Conservation (phyloP, 345 rosid genomes). For the Corymbia maculata region DNA sequence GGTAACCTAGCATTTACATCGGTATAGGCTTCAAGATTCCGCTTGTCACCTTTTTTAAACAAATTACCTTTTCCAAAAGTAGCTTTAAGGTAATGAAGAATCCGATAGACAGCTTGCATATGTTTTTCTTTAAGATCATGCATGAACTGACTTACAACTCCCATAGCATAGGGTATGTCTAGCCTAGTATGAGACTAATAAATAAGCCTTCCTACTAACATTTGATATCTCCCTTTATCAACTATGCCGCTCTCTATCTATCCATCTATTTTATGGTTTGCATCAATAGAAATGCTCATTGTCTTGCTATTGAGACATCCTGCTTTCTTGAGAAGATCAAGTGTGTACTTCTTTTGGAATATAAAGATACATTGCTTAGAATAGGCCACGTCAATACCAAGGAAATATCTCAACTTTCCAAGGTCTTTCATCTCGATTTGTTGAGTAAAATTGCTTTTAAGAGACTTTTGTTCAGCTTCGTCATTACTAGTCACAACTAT, state of each 20-base stretch:
- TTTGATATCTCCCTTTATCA: background rate
- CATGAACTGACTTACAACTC: background rate
- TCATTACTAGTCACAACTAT: background rate
- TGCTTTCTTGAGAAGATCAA: background rate
- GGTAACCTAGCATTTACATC: too few species aligned
- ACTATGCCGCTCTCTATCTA: background rate
- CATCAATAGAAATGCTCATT: background rate
- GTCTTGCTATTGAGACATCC: background rate
- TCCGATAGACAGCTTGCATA: background rate
- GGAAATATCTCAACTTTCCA: background rate
- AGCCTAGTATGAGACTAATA: background rate
- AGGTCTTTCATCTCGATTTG: background rate
- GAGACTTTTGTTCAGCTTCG: background rate
- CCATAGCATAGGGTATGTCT: background rate
- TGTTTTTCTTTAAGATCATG: background rate
- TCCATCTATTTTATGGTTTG: background rate
- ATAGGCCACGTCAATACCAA: background rate
- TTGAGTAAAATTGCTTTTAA: background rate
- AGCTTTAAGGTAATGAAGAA: background rate
- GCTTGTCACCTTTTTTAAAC: too few species aligned
- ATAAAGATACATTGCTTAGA: background rate
- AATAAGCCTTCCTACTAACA: background rate
- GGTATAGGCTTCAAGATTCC: too few species aligned
- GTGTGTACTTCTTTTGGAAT: background rate
- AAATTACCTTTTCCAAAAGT: background rate